These are phyloP conservation scores for Tuber calosporum DNA, from an alignment of 495 filamentous ascomycete genomes.

Conservation along the genomic window DNA sequence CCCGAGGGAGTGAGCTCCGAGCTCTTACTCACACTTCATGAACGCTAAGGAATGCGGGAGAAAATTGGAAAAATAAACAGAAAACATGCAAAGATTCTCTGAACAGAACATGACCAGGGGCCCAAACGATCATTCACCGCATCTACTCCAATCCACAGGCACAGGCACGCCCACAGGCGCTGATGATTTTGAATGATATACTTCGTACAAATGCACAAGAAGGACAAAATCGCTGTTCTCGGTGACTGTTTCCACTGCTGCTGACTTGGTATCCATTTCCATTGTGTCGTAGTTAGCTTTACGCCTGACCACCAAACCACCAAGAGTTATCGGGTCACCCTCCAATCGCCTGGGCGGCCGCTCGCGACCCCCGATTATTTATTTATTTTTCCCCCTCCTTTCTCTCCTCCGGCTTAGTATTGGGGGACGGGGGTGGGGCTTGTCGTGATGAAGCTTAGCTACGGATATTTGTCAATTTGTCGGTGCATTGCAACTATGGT, in stretches of 20 bases:
- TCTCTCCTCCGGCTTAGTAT: neutral
- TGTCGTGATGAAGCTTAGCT: neutral
- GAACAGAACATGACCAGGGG: neutral
- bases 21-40: neutral
- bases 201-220: neutral
- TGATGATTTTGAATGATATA: neutral
- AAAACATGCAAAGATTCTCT: neutral
- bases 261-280: neutral
- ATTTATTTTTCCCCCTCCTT: neutral
- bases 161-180: neutral
- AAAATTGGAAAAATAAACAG: neutral
- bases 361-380: neutral
- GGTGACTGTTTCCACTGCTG: neutral
- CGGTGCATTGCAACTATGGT: neutral
- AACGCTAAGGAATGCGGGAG: no score
- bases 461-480: neutral
- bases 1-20: neutral
- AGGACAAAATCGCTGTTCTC: neutral
- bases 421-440: neutral
- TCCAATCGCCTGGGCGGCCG: neutral
- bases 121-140: neutral
- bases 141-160: neutral
- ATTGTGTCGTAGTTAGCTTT: neutral
- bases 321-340: neutral
- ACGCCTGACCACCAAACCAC: neutral